phyloP scores from a whole-genome alignment of 2,329 filamentous ascomycete genomes.

The Teratosphaeria nubilosa region DNA sequence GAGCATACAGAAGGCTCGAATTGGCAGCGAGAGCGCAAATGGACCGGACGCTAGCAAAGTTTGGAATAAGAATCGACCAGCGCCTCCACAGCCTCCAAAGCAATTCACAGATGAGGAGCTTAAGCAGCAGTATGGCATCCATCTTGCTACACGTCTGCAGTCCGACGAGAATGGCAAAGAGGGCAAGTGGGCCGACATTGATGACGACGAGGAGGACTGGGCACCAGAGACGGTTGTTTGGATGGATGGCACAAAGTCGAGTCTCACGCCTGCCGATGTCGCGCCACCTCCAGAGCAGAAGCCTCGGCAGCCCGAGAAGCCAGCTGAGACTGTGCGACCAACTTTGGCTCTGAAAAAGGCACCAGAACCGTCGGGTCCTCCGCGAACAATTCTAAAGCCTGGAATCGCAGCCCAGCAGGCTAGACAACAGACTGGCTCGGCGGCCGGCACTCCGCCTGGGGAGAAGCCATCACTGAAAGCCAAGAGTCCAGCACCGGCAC shows the following conservation, averaged over 20 bases:
- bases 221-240: constrained; percentile 75
- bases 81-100: constrained; percentile 60
- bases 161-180: constrained; percentile 65
- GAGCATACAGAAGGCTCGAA: constrained; percentile 33
- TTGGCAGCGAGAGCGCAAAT: constrained; percentile 24
- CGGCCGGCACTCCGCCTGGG: constrained; percentile 48
- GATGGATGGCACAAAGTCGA: constrained; percentile 80
- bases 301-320: constrained; percentile 9
- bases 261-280: constrained; percentile 49
- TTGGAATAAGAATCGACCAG: constrained; percentile 79
- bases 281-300: constrained; percentile 8
- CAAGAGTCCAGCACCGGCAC: constrained; percentile 59
- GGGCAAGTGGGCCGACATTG: constrained; percentile 81
- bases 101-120: constrained; percentile 81
- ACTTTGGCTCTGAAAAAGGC: constrained; percentile 25
- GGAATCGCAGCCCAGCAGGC: constrained; percentile 29
- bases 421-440: constrained; percentile 22
- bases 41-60: constrained; percentile 65
- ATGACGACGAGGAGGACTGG: constrained; percentile 83
- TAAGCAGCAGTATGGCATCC: constrained; percentile 73
- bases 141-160: constrained; percentile 68
- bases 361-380: constrained; percentile 24
- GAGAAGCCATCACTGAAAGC: constrained; percentile 60
- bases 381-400: constrained; percentile 42
- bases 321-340: constrained; percentile 18